phyloP scores from a whole-genome alignment of 2,329 filamentous ascomycete species.

The Colletotrichum neosansevieriae region DNA sequence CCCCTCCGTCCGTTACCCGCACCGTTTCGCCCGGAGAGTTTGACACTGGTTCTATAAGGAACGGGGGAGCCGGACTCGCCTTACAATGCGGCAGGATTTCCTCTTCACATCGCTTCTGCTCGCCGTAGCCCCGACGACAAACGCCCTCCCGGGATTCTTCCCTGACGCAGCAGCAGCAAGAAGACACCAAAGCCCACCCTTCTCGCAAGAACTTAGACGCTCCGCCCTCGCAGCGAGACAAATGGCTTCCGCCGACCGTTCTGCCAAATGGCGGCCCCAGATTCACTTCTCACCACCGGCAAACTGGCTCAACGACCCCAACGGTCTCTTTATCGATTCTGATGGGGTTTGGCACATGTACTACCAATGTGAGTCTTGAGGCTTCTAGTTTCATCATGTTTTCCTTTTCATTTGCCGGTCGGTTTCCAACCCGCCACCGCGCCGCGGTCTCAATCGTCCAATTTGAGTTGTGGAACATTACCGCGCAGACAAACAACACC shows the following conservation, averaged over 20 bases:
- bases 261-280: conserved; percentile 58
- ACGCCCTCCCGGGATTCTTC: conserved; percentile 23
- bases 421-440: not conserved
- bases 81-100: conserved; percentile 24
- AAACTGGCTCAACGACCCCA: conserved; percentile 72
- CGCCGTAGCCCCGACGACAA: conserved; percentile 17
- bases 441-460: not conserved
- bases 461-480: conserved; percentile 29
- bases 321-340: conserved; percentile 71
- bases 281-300: conserved; percentile 67
- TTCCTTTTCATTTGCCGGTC: not conserved
- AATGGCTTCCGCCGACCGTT: conserved; percentile 27
- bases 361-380: conserved; percentile 65
- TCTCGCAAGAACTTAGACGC: conserved; percentile 30
- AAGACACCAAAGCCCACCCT: not conserved
- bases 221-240: conserved; percentile 25
- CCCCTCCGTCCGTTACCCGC: conserved; percentile 19
- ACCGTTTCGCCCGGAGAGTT: conserved; percentile 32
- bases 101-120: conserved; percentile 37
- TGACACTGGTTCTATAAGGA: conserved; percentile 32
- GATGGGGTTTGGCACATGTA: conserved; percentile 73
- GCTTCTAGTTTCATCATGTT: not conserved
- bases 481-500: conserved; percentile 16
- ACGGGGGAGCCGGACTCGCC: conserved; percentile 35
- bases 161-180: not conserved